A percentile compares a stretch with the other conserved stretches of the same genome.
Evolutionary conservation across 352 stramenopile genomes (phyloP).

Genomic region (Globisporangium nagaii): DNA sequence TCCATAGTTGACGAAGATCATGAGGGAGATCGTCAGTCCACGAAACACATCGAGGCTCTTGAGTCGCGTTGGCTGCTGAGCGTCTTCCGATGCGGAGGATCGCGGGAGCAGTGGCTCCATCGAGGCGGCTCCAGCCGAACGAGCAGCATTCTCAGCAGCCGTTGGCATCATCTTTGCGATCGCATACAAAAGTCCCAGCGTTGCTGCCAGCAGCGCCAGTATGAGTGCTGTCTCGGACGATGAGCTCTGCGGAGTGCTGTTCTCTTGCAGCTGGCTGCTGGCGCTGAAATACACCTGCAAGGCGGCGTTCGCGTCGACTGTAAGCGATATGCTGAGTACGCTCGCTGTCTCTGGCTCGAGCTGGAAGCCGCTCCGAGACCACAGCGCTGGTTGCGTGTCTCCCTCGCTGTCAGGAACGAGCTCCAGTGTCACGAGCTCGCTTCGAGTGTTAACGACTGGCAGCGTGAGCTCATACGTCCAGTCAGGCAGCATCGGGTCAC

Average conservation of each 20-base stretch:
- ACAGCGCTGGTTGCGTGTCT: background rate
- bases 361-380: background rate
- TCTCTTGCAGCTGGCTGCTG: background rate
- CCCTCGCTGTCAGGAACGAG: background rate
- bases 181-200: background rate
- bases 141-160: background rate
- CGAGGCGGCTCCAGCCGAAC: background rate
- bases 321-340: background rate
- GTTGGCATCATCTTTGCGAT: background rate
- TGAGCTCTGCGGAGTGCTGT: background rate
- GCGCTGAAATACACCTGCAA: background rate
- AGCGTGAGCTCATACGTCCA: conserved; percentile 1
- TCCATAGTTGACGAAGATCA: conserved; percentile 89
- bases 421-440: background rate
- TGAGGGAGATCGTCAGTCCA: conserved; percentile 63
- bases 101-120: conserved; percentile 2
- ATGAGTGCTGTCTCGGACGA: background rate
- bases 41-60: conserved; percentile 63
- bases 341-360: background rate
- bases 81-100: background rate
- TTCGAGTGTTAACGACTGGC: background rate
- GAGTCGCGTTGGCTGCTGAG: conserved; percentile 17
- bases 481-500: background rate
- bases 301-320: background rate
- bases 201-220: background rate